Evolutionary conservation across 257 asterid genomes (phyloP).

Genomic region (Solanum rostratum): DNA sequence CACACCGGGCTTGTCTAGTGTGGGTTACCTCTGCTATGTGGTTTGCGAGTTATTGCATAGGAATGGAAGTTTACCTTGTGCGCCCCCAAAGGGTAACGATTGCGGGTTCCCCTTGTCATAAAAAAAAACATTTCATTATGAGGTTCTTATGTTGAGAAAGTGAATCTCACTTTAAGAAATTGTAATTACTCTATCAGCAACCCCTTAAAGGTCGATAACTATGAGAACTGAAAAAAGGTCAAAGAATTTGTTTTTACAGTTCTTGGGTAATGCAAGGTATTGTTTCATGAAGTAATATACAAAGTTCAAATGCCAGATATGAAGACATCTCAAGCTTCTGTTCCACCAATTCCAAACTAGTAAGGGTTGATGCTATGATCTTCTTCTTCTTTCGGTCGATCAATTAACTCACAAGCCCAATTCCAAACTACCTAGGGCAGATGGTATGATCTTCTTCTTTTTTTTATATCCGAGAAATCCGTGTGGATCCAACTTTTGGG

Average conservation of each 20-base stretch:
- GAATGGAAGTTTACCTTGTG: no score
- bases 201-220: not conserved
- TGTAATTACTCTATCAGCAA: not conserved
- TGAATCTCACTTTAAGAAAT: not conserved
- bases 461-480: not conserved
- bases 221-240: not conserved
- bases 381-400: not conserved
- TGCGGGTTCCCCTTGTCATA: no score
- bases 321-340: not conserved
- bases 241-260: not conserved
- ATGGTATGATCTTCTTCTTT: not conserved
- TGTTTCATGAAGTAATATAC: not conserved
- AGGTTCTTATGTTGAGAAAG: not conserved
- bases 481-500: not conserved
- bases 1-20: no score
- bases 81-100: no score
- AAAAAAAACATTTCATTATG: not conserved
- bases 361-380: not conserved
- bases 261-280: not conserved
- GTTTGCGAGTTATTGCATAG: no score
- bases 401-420: not conserved
- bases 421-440: not conserved
- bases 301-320: not conserved
- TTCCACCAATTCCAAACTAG: not conserved
- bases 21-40: no score